Percentiles rank a stretch among this genome's conserved stretches.
Evolutionary conservation across 495 filamentous ascomycete genomes (phyloP).

Genomic region (Evernia prunastri): DNA sequence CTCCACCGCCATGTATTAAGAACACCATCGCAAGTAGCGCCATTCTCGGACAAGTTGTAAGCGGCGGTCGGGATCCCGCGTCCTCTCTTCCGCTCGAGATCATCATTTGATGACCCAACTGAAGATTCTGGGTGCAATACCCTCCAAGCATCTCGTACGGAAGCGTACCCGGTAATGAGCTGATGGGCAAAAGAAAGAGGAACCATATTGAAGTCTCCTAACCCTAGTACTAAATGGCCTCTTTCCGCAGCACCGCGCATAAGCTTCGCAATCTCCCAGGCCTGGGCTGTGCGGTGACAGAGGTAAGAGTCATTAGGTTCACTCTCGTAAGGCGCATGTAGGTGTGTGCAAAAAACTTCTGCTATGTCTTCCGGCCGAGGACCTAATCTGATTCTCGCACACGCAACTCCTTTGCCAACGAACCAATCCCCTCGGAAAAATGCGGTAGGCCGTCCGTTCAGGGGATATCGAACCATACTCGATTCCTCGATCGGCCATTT

Average conservation of each 20-base stretch:
- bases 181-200: conserved; percentile 82
- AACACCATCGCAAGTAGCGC: conserved; percentile 76
- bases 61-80: conserved; percentile 58
- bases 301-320: conserved; percentile 78
- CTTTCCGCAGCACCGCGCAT: conserved; percentile 78
- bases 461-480: conserved; percentile 76
- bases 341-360: conserved; percentile 92
- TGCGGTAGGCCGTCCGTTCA: conserved; percentile 88
- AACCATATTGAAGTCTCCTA: conserved; percentile 95
- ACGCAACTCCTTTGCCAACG: conserved; percentile 91
- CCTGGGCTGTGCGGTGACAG: conserved; percentile 84
- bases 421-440: conserved; percentile 83
- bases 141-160: conserved; percentile 77
- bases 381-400: conserved; percentile 71
- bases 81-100: conserved; percentile 47
- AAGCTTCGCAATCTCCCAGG: conserved; percentile 95
- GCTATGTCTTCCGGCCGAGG: conserved; percentile 57
- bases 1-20: conserved; percentile 94
- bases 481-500: conserved; percentile 95
- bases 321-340: conserved; percentile 84
- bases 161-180: conserved; percentile 70
- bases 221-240: conserved; percentile 74
- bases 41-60: conserved; percentile 72
- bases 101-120: conserved; percentile 59
- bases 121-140: conserved; percentile 73